phyloP scores from a whole-genome alignment of 2,329 filamentous ascomycete genomes.

The Talaromyces piceae region DNA sequence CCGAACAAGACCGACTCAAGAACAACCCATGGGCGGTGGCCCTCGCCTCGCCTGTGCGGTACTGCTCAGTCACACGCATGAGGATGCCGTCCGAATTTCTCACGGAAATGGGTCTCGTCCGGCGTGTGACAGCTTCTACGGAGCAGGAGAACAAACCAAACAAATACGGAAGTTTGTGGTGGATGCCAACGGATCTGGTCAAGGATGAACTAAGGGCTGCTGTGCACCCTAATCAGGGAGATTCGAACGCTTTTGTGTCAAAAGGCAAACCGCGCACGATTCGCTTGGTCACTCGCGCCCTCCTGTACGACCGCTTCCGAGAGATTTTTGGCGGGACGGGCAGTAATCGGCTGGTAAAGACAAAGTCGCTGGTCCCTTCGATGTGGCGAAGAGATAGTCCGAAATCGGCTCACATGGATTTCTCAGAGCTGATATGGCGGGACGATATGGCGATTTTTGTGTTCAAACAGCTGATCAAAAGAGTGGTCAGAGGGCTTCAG shows the following conservation, averaged over 20 bases:
- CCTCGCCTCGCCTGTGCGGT: slow-evolving; percentile 29
- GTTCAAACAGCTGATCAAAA: slow-evolving; percentile 28
- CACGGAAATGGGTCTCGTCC: slow-evolving; percentile 29
- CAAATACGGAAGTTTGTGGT: slow-evolving; percentile 17
- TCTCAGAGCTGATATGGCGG: slow-evolving; percentile 37
- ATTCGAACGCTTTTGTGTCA: not conserved
- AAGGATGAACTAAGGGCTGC: slow-evolving; percentile 21
- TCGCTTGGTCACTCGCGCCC: slow-evolving; percentile 22
- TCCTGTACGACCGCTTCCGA: slow-evolving; percentile 17
- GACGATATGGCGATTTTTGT: slow-evolving; percentile 42
- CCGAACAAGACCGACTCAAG: slow-evolving; percentile 22
- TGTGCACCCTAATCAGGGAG: not conserved
- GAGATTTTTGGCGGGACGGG: slow-evolving; percentile 1
- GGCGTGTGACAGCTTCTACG: slow-evolving; percentile 17
- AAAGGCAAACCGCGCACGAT: slow-evolving; percentile 15
- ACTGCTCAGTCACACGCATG: slow-evolving; percentile 25
- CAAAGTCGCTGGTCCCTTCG: not conserved
- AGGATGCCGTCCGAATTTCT: slow-evolving; percentile 29
- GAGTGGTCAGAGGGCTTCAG: slow-evolving; percentile 30
- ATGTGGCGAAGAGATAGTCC: not conserved
- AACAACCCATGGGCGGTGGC: slow-evolving; percentile 36
- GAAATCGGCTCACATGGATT: slow-evolving; percentile 17
- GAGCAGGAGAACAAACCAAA: not conserved
- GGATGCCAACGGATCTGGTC: slow-evolving; percentile 28
- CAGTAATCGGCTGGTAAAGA: not conserved